Percentiles rank a stretch among this genome's conserved stretches.
Conservation (phyloP, 257 asterid species). For the Cynanchum wilfordii region DNA sequence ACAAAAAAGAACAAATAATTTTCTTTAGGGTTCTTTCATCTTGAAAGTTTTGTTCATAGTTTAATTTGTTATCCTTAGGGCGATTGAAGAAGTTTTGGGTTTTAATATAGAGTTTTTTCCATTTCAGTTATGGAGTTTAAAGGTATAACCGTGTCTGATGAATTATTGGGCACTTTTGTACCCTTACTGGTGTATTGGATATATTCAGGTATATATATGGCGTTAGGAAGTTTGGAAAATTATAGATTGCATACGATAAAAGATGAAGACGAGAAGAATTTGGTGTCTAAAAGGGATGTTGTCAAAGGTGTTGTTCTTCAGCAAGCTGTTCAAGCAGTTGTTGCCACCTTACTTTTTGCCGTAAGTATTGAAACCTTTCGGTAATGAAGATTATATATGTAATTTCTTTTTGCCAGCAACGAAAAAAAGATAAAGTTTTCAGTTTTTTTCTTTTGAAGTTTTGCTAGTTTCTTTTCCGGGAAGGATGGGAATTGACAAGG, state of each 20-base stretch:
- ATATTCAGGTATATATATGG: conserved; percentile 71
- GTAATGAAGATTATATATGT: background rate
- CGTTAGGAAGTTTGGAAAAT: conserved; percentile 58
- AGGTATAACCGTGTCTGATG: conserved; percentile 58
- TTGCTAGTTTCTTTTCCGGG: background rate
- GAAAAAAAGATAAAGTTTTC: too few species aligned
- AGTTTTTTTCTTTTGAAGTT: background rate
- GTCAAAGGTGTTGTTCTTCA: conserved; percentile 89
- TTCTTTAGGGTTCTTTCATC: background rate
- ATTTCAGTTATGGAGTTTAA: conserved; percentile 30
- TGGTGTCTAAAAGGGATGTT: conserved; percentile 66
- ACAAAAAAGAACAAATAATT: too few species aligned
- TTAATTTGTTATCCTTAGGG: background rate
- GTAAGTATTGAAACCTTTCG: conserved; percentile 33
- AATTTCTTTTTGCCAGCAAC: background rate
- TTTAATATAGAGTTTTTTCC: background rate
- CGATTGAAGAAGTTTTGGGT: background rate
- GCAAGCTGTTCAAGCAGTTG: conserved; percentile 82
- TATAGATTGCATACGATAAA: conserved; percentile 71
- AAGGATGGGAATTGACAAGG: background rate
- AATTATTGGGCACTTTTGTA: conserved; percentile 63
- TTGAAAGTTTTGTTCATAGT: background rate
- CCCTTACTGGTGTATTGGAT: conserved; percentile 80
- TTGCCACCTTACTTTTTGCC: conserved; percentile 72
- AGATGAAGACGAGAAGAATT: conserved; percentile 92